Evolutionary conservation across 2,329 filamentous ascomycete genomes (phyloP).

Genomic region (Diaporthe humulicola): DNA sequence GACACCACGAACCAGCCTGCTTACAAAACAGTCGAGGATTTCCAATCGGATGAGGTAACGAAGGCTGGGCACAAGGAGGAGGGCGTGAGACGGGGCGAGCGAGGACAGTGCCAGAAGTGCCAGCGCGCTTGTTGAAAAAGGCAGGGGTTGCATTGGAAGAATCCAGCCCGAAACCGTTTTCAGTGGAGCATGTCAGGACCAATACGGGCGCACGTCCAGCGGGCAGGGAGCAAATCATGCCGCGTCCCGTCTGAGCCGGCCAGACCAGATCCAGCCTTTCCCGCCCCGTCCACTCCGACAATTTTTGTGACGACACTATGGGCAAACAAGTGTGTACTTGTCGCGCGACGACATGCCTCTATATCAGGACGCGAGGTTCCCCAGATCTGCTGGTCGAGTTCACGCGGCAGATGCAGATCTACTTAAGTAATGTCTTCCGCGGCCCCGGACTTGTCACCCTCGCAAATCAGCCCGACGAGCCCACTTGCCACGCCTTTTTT

Average conservation of each 20-base stretch:
- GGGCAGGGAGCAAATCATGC: constrained; percentile 3
- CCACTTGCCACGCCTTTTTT: constrained; percentile 20
- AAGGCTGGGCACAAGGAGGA: not conserved
- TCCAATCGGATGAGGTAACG: constrained; percentile 23
- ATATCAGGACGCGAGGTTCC: not conserved
- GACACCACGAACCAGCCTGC: not conserved
- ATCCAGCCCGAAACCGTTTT: constrained; percentile 9
- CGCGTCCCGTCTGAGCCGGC: constrained; percentile 10
- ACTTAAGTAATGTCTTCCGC: constrained; percentile 4
- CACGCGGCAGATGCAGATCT: constrained; percentile 31
- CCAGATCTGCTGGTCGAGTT: constrained; percentile 8
- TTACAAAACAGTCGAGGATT: constrained; percentile 11
- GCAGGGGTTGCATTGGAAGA: not conserved
- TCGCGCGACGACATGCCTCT: constrained; percentile 29
- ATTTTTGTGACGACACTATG: not conserved
- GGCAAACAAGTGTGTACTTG: constrained; percentile 33
- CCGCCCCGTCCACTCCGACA: constrained; percentile 9
- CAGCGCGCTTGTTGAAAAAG: constrained; percentile 16
- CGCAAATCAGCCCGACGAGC: constrained; percentile 16
- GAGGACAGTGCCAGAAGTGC: constrained; percentile 27
- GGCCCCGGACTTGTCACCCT: constrained; percentile 27
- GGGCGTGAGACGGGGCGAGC: not conserved
- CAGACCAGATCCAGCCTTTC: constrained; percentile 30
- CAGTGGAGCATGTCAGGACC: constrained; percentile 2
- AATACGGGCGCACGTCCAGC: not conserved